These are phyloP conservation scores for Fusarium udum DNA, from an alignment of 2,329 filamentous ascomycete species.

Conservation along the genomic window DNA sequence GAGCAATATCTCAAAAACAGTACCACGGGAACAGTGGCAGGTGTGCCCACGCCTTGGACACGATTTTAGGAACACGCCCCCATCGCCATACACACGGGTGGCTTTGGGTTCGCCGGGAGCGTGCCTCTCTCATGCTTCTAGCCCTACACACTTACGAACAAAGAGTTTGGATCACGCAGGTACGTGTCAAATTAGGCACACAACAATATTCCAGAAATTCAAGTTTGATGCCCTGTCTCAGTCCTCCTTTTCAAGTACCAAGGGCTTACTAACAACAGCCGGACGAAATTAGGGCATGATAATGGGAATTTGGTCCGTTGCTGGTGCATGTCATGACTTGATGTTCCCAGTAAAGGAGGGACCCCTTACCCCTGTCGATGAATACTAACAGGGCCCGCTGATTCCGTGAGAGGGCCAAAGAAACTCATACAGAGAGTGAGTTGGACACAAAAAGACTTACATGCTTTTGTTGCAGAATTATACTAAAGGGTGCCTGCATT, in stretches of 20 bases:
- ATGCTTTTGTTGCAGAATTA: not conserved
- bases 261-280: conserved; percentile 24
- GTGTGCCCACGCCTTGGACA: conserved; percentile 20
- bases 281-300: conserved; percentile 29
- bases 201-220: conserved; percentile 28
- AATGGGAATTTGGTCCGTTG: conserved; percentile 39
- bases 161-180: conserved; percentile 24
- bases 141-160: conserved; percentile 29
- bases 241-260: conserved; percentile 29
- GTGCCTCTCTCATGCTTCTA: conserved; percentile 31
- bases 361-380: conserved; percentile 28
- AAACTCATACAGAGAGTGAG: conserved; percentile 11
- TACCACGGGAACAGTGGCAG: conserved; percentile 35
- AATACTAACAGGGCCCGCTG: conserved; percentile 18
- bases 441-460: conserved; percentile 28
- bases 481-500: conserved; percentile 16
- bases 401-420: conserved; percentile 19
- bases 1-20: conserved; percentile 29
- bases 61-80: conserved; percentile 33
- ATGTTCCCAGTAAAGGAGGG: conserved; percentile 25
- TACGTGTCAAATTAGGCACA: conserved; percentile 35
- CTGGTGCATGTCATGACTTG: conserved; percentile 27
- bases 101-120: conserved; percentile 32
- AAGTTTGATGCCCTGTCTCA: conserved; percentile 32
- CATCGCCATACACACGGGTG: conserved; percentile 30